Base-by-base conservation (phyloP, 495 filamentous ascomycete genomes). In the Aspergillus asperescens region DNA sequence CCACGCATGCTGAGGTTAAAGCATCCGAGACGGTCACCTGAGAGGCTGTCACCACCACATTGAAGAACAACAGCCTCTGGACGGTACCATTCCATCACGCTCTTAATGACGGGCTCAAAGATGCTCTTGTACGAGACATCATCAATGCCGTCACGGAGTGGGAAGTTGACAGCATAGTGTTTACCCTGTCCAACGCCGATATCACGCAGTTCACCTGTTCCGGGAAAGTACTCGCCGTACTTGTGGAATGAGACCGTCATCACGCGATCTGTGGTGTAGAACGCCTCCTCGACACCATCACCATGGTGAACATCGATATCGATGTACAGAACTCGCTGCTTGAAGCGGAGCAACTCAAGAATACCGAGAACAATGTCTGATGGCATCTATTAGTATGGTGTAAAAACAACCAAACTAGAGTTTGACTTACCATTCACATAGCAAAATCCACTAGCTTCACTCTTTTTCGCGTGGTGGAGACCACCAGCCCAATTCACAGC, bases 201-300 rank as follows among this genome's bases (percentile, higher is more conserved):
- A 62, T 98, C 93, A 40, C 94, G 84, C 46, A 95, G 83, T 68
- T 96, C 92, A 58, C 93, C 93, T 2, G 93, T 98, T 49, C 94
- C 94, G 5, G 93, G 93, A 69, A 98, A 98, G 67, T 96, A 98
- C 62, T 97, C 93, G 67, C 94, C 93, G 70, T 96, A 98, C 60
- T 98, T 98, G 74, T 98, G 93, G 70, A 97, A 97, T 13, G 90
- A 95, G 32, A 90, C 85, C 0, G 94, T 97, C 92, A 98, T 96
- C 63, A 98, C 93, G 60, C 93, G 84, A 71, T 98, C 92, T 13
- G 93, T 98, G 16, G 90, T 93, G 63, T 94, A 95, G 61, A 98
- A 98, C 6, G 93, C 93, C 63, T 97, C 92, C 68, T 98, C 93
- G 19, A 98, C 93, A 54, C 93, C 93, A 65, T 98, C 93, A 34